Conservation (phyloP, 2,329 filamentous ascomycete genomes). For the Nothopassalora personata region DNA sequence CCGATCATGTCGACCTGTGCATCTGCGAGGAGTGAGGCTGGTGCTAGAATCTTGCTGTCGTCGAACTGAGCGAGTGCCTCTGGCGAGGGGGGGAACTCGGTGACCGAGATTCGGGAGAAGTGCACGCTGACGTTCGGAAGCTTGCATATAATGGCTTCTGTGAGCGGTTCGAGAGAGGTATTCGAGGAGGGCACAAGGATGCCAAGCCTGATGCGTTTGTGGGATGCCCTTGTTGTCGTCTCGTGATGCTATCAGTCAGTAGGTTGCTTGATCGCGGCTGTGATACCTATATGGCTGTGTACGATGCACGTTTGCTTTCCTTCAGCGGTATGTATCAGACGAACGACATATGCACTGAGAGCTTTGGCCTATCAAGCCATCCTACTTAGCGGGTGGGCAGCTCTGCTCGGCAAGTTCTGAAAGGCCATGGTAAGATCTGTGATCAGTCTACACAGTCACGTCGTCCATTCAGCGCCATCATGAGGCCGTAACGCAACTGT, state of each 20-base stretch:
- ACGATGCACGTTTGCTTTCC: background rate
- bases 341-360: background rate
- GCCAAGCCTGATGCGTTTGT: slow-evolving; percentile 29
- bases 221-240: background rate
- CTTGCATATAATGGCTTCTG: slow-evolving; percentile 33
- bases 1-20: slow-evolving; percentile 30
- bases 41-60: slow-evolving; percentile 26
- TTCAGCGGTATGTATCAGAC: background rate
- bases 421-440: background rate
- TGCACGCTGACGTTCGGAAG: slow-evolving; percentile 37
- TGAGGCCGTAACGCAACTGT: background rate
- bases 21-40: slow-evolving; percentile 29
- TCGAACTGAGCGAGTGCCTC: slow-evolving; percentile 33
- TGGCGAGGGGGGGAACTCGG: slow-evolving; percentile 35
- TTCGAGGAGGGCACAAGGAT: slow-evolving; percentile 45
- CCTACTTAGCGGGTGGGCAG: background rate
- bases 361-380: background rate
- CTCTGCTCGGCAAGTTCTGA: background rate
- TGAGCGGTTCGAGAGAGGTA: slow-evolving; percentile 42
- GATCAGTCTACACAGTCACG: background rate
- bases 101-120: slow-evolving; percentile 42
- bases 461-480: background rate
- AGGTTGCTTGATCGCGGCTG: background rate
- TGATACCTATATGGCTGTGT: background rate
- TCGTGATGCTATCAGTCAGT: background rate